Evolutionary conservation across 371 early-diverging fungal genomes (phyloP), one percentile per base, ranked within the genome.

Genomic region (Parasitella parasitica): DNA sequence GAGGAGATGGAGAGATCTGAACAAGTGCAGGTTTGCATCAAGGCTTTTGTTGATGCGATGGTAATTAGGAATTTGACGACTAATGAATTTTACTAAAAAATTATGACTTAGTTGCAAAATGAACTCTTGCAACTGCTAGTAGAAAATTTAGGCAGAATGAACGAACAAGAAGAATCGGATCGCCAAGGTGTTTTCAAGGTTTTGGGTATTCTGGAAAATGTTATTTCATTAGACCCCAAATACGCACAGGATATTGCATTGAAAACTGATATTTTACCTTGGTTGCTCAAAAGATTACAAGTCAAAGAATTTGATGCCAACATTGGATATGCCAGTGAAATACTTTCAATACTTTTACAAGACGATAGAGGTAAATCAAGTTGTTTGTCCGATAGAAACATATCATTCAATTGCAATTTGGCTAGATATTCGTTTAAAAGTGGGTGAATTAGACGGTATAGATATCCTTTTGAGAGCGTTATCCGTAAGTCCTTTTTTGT

Each of bases 101-200:
- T 37, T 18, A 18, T 37, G 36, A 11, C 35, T 7, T 65, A 87
- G 88, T 30, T 92, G 8, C 86, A 90, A 38, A 80, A 89, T 53
- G 90, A 93, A 54, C 69, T 89, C 0, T 72, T 95, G 34, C 88
- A 88, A 50, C 71, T 94, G 50, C 64, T 97, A 36, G 90, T 94
- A 3, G 87, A 92, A 58, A 93, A 91, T 55, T 64, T 97, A 64
- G 76, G 71, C 3, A 82, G 95, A 16, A 64, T 97, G 59, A 84
- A 95, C 69, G 96, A 96, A 69, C 72, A 78, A 13, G 89, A 86
- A 62, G 71, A 88, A 3, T 85, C 89, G 5, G 97, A 97, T 69
- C 86, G 87, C 43, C 89, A 92, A 69, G 95, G 95, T 32, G 89
- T 94, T 1, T 94, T 94, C 75, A 89, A 90, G 61, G 89, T 89